Conservation (phyloP, 371 early-diverging fungal species). For the Smittium mucronatum region DNA sequence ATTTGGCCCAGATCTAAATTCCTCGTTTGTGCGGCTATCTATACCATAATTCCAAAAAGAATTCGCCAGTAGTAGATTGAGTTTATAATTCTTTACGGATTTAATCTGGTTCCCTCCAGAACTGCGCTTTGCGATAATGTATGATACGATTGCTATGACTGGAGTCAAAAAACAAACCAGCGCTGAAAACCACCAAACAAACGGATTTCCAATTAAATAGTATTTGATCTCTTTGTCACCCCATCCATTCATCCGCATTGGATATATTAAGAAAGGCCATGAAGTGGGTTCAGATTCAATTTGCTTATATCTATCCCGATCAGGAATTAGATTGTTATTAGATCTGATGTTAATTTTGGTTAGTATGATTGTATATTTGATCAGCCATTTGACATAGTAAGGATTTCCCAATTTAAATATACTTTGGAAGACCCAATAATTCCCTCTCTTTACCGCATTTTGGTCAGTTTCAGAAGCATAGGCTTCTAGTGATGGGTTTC, state of each 20-base stretch:
- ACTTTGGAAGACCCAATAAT: background rate
- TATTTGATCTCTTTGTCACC: constrained; percentile 78
- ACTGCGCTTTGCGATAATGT: constrained; percentile 34
- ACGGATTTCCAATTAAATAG: constrained; percentile 91
- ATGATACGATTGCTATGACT: constrained; percentile 35
- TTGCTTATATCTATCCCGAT: constrained; percentile 88
- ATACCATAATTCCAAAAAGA: background rate
- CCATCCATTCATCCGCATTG: constrained; percentile 85
- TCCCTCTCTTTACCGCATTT: background rate
- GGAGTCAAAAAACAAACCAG: constrained; percentile 43
- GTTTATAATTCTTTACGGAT: background rate
- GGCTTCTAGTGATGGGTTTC: background rate
- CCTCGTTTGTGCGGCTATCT: background rate
- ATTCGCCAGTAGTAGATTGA: constrained; percentile 46
- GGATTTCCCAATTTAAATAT: background rate
- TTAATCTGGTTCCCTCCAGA: too few species aligned
- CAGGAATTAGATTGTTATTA: constrained; percentile 96
- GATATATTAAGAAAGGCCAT: constrained; percentile 86
- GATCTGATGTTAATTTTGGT: constrained; percentile 42
- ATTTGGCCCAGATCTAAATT: background rate
- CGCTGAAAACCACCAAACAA: constrained; percentile 86
- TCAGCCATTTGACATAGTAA: background rate
- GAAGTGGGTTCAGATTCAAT: constrained; percentile 78
- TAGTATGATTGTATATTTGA: background rate
- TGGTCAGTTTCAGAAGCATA: background rate